These are phyloP conservation scores for Chrysosporium keratinophilum DNA, from an alignment of 2,329 filamentous ascomycete species.

Conservation along the genomic window DNA sequence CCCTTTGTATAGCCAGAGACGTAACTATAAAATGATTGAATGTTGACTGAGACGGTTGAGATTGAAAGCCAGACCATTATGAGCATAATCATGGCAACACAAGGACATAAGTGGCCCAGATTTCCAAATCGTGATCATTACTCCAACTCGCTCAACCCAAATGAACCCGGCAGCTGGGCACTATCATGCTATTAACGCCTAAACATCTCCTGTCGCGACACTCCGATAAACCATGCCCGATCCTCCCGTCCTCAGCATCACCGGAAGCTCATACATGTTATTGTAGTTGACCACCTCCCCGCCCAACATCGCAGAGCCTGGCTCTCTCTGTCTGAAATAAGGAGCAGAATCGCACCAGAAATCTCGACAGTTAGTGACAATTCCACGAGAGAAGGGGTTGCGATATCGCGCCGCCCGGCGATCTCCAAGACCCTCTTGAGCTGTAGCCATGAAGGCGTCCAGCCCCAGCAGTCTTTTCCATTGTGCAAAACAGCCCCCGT, in stretches of 20 bases:
- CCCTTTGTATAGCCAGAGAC: too few relatives aligned
- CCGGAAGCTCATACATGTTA: conserved; percentile 75
- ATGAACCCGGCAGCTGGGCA: too few relatives aligned
- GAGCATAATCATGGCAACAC: too few relatives aligned
- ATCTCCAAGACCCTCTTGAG: conserved; percentile 57
- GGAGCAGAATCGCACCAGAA: conserved; percentile 92
- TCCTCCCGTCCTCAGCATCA: conserved; percentile 48
- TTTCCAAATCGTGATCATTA: too few relatives aligned
- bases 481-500: conserved; percentile 59
- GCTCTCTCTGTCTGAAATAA: conserved; percentile 63
- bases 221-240: conserved; percentile 49
- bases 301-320: conserved; percentile 63
- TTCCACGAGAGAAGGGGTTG: conserved; percentile 78
- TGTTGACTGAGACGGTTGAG: too few relatives aligned
- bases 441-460: conserved; percentile 87
- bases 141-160: too few relatives aligned
- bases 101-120: too few relatives aligned
- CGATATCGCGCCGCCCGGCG: conserved; percentile 41
- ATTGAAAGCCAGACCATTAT: too few relatives aligned
- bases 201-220: conserved; percentile 30
- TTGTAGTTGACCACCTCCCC: conserved; percentile 79
- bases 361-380: conserved; percentile 83
- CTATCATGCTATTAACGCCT: not conserved
- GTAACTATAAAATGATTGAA: too few relatives aligned
- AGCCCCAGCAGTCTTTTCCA: conserved; percentile 81